Percentiles rank a stretch among this genome's conserved stretches.
Evolutionary conservation across 352 stramenopile species (phyloP).

Genomic region (Pythium plurisporium): DNA sequence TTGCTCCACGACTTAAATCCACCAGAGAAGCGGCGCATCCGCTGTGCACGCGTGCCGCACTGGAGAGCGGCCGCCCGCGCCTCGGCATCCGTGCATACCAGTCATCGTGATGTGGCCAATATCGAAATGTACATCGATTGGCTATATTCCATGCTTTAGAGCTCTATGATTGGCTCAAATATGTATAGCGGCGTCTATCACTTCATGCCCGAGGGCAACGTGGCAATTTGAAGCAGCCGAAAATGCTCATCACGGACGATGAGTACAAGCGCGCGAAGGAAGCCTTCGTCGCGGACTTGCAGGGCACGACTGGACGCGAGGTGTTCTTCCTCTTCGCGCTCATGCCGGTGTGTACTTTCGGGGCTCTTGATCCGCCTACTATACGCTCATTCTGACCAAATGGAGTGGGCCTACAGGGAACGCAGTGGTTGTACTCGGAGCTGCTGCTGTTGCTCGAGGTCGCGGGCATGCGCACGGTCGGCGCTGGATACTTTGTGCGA

Average conservation of each 20-base stretch:
- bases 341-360: conserved; percentile 42
- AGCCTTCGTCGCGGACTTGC: conserved; percentile 65
- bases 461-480: conserved; percentile 50
- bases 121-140: conserved; percentile 20
- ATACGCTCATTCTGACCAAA: not conserved
- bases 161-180: conserved; percentile 19
- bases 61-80: not conserved
- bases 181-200: not conserved
- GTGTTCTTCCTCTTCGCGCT: conserved; percentile 76
- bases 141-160: conserved; percentile 13
- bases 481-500: conserved; percentile 45
- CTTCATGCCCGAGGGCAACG: not conserved
- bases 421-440: conserved; percentile 82
- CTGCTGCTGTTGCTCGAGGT: conserved; percentile 71
- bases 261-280: conserved; percentile 85
- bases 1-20: not conserved
- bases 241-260: conserved; percentile 46
- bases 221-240: not conserved
- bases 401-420: conserved; percentile 29
- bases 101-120: conserved; percentile 28
- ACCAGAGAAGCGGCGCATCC: not conserved
- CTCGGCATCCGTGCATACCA: conserved; percentile 21
- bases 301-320: conserved; percentile 64
- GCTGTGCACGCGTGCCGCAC: not conserved
- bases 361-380: not conserved